Evolutionary conservation across 2,329 filamentous ascomycete genomes (phyloP).

Genomic region (Monosporascus ibericus): DNA sequence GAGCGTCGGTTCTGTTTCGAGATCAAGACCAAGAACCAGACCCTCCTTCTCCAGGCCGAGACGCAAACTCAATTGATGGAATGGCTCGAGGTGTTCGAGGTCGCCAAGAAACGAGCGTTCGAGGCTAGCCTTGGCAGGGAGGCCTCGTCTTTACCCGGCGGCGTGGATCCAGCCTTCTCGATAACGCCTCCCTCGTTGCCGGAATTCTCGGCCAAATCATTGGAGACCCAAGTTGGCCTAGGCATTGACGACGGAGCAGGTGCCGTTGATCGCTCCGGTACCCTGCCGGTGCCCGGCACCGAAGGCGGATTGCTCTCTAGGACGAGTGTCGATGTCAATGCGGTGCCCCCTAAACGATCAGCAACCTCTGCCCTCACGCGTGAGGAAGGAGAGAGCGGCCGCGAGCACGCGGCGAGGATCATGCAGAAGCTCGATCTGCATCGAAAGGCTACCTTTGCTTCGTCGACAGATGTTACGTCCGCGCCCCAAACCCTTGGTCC

Average conservation of each 20-base stretch:
- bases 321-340: conserved; percentile 65
- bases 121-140: conserved; percentile 60
- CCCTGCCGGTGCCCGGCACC: conserved; percentile 57
- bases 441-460: conserved; percentile 63
- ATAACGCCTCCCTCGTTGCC: conserved; percentile 83
- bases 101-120: conserved; percentile 87
- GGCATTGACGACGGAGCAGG: conserved; percentile 27
- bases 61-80: conserved; percentile 88
- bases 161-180: conserved; percentile 73
- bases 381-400: conserved; percentile 67
- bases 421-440: conserved; percentile 91
- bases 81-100: conserved; percentile 90
- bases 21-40: conserved; percentile 94
- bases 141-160: conserved; percentile 39
- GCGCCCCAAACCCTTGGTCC: conserved; percentile 31
- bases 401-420: conserved; percentile 79
- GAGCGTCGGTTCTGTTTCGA: conserved; percentile 97
- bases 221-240: conserved; percentile 53
- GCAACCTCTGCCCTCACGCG: conserved; percentile 47
- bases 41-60: conserved; percentile 84
- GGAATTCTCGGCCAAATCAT: conserved; percentile 78
- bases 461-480: conserved; percentile 32
- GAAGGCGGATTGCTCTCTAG: conserved; percentile 51
- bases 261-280: conserved; percentile 53
- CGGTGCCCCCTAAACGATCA: conserved; percentile 43